phyloP scores from a whole-genome alignment of 441 rosid species.

The Populus tomentosa region DNA sequence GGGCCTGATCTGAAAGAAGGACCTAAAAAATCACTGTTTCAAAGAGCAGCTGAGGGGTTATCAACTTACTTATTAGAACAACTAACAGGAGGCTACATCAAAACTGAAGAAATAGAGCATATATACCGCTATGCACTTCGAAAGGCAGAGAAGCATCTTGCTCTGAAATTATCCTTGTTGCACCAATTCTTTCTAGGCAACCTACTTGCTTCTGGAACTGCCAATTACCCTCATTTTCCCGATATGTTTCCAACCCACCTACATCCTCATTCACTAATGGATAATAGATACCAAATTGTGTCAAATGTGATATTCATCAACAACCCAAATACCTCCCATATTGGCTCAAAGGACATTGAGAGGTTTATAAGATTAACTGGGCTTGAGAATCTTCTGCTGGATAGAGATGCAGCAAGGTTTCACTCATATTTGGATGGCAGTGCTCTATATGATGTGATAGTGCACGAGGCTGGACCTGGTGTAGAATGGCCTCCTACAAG shows the following conservation, averaged over 20 bases:
- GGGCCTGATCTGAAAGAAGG: constrained; percentile 37
- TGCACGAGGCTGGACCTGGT: constrained; percentile 12
- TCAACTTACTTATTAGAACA: constrained; percentile 20
- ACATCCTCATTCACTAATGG: constrained; percentile 26
- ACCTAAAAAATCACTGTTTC: constrained; percentile 31
- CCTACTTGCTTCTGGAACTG: constrained; percentile 10
- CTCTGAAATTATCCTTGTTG: constrained; percentile 10
- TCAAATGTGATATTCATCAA: constrained; percentile 32
- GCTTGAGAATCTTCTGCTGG: constrained; percentile 11
- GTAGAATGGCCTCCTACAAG: constrained; percentile 7
- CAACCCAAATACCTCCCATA: constrained; percentile 36
- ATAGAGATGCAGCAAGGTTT: constrained; percentile 16
- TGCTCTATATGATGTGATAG: not conserved
- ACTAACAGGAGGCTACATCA: constrained; percentile 30
- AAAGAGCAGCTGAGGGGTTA: constrained; percentile 29
- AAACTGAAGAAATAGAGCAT: constrained; percentile 30
- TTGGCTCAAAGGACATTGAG: constrained; percentile 22
- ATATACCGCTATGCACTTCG: constrained; percentile 33
- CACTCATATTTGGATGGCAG: not conserved
- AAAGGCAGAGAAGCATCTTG: constrained; percentile 33
- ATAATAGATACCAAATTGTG: constrained; percentile 19
- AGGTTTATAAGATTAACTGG: constrained; percentile 33
- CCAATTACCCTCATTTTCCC: constrained; percentile 25
- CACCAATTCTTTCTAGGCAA: constrained; percentile 24
- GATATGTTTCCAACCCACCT: constrained; percentile 30